phyloP scores from a whole-genome alignment of 805 yeast species.

The Teunomyces cretensis region DNA sequence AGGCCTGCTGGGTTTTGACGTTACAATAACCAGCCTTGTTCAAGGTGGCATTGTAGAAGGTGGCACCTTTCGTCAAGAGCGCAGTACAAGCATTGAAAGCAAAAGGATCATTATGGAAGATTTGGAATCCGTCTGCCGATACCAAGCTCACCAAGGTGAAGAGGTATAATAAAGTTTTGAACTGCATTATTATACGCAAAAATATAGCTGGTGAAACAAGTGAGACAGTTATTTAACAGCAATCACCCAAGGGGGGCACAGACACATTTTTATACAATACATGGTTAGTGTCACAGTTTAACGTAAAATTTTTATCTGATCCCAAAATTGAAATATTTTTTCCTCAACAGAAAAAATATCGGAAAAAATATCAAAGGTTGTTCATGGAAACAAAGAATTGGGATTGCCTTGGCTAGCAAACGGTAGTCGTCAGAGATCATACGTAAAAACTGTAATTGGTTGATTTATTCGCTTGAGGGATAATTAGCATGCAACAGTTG shows the following conservation, averaged over 20 bases:
- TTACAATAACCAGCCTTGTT: conserved; percentile 34
- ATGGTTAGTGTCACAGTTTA: not conserved
- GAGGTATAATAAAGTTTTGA: conserved; percentile 7
- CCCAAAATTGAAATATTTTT: conserved; percentile 4
- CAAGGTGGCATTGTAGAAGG: conserved; percentile 18
- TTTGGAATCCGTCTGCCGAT: not conserved
- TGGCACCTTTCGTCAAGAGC: conserved; percentile 24
- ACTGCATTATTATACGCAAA: conserved; percentile 8
- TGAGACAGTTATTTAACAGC: no score
- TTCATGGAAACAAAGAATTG: not conserved
- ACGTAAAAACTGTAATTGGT: no score
- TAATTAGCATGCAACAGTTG: no score
- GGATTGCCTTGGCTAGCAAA: no score
- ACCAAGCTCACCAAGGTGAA: not conserved
- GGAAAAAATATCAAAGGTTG: not conserved
- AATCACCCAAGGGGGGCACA: not conserved
- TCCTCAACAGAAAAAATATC: not conserved
- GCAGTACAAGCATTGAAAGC: conserved; percentile 27
- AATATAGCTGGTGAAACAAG: no score
- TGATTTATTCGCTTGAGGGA: no score
- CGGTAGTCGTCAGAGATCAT: no score
- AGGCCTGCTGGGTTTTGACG: conserved; percentile 34
- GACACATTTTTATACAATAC: not conserved
- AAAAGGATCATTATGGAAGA: conserved; percentile 19
- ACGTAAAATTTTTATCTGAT: conserved; percentile 8